phyloP scores from a whole-genome alignment of 768 basidiomycete species.

The Collybia nuda region DNA sequence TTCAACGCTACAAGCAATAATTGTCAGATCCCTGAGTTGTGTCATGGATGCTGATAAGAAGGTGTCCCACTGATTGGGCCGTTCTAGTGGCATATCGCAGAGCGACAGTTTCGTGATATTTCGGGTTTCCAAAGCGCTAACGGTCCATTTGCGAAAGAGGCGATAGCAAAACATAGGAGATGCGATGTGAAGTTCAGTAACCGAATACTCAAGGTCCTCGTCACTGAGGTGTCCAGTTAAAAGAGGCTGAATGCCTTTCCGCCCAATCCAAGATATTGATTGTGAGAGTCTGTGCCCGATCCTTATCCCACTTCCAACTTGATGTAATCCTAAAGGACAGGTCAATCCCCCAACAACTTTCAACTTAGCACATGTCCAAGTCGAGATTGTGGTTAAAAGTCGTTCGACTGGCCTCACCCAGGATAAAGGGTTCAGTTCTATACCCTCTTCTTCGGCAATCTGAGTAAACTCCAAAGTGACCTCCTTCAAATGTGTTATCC shows the following conservation, averaged over 20 bases:
- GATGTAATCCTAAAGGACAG: no score
- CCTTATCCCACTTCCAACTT: no score
- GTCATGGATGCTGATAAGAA: not conserved
- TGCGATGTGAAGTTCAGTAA: not conserved
- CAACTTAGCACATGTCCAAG: no score
- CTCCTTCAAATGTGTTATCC: not conserved
- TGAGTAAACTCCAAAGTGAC: not conserved
- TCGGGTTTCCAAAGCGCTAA: not conserved
- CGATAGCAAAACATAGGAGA: conserved; percentile 2
- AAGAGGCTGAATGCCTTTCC: no score
- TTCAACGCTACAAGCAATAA: not conserved
- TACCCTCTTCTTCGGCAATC: not conserved
- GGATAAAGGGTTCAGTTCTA: not conserved
- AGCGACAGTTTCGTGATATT: not conserved
- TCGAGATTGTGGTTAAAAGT: not conserved
- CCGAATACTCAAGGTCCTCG: not conserved
- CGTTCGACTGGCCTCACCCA: conserved; percentile 2
- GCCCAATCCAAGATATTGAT: no score
- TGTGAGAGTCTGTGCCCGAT: no score
- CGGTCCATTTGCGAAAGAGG: not conserved
- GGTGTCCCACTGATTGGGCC: not conserved
- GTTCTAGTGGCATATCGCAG: not conserved
- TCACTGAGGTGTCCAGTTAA: no score
- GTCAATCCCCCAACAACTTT: no score
- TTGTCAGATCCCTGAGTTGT: not conserved